Evolutionary conservation across 192 early-diverging fungal species (phyloP).

Genomic region (Podila epicladia): DNA sequence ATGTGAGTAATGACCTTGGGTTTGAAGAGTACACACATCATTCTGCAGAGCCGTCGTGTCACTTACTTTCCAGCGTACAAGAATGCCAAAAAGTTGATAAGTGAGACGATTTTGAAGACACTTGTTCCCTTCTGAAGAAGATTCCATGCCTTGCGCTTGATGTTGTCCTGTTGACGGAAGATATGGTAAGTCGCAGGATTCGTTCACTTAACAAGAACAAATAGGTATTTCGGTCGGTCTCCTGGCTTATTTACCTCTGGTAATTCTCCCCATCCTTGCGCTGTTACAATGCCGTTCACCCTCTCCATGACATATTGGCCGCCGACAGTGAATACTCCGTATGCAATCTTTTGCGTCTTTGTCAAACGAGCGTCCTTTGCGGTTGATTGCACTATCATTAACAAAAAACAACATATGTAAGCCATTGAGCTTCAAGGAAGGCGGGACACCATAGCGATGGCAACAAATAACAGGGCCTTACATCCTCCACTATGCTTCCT

Average conservation of each 20-base stretch:
- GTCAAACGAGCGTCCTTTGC: constrained; percentile 67
- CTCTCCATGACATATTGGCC: constrained; percentile 78
- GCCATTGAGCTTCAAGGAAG: not conserved
- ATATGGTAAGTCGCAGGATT: not conserved
- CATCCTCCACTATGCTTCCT: constrained; percentile 61
- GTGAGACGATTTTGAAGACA: constrained; percentile 62
- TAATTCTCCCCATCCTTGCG: constrained; percentile 78
- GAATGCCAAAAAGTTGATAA: constrained; percentile 89
- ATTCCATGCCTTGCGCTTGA: constrained; percentile 64
- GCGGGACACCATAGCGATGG: not conserved
- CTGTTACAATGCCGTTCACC: constrained; percentile 65
- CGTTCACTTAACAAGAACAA: not conserved
- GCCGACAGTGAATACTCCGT: constrained; percentile 73
- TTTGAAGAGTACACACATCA: not conserved
- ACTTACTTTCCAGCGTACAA: constrained; percentile 83
- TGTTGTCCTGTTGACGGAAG: constrained; percentile 38
- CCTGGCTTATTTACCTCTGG: constrained; percentile 49
- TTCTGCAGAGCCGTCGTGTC: not conserved
- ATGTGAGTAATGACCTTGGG: not conserved
- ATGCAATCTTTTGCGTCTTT: constrained; percentile 64
- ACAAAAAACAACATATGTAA: not conserved
- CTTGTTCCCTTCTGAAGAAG: constrained; percentile 70
- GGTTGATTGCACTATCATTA: constrained; percentile 62
- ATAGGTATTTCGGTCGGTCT: too few species aligned
- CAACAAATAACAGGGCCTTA: constrained; percentile 36